Percentiles rank a stretch among this genome's conserved stretches.
Conservation (phyloP, 148 eudicot species). For the Nepenthes mirabilis region DNA sequence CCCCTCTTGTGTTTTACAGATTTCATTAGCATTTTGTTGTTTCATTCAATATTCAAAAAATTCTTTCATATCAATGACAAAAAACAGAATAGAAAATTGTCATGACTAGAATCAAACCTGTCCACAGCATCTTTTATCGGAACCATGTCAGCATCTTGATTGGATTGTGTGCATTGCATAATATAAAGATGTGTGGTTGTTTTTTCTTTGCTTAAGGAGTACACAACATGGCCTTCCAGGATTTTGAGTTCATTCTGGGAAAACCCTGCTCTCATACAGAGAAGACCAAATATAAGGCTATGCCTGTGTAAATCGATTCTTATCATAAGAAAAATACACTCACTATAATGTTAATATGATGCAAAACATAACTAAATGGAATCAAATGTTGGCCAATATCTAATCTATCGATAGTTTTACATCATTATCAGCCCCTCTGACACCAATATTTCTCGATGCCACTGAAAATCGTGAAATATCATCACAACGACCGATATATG, state of each 20-base stretch:
- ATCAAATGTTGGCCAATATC: too few relatives aligned
- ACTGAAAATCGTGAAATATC: too few relatives aligned
- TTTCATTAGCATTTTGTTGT: too few relatives aligned
- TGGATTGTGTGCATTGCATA: conserved; percentile 34
- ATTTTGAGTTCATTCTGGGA: conserved; percentile 28
- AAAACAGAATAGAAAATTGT: conserved; percentile 1
- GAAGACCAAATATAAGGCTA: background rate
- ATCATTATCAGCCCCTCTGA: too few relatives aligned
- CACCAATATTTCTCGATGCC: too few relatives aligned
- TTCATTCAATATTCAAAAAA: too few relatives aligned
- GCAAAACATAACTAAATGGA: background rate
- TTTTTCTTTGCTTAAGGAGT: conserved; percentile 62
- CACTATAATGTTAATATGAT: background rate
- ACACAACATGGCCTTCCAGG: conserved; percentile 53
- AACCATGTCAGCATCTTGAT: conserved; percentile 21
- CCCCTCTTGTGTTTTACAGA: too few relatives aligned
- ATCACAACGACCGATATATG: too few relatives aligned
- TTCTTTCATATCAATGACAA: too few relatives aligned
- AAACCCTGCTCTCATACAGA: conserved; percentile 36
- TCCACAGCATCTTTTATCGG: conserved; percentile 42
- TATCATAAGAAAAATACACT: background rate
- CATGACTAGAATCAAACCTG: conserved; percentile 27
- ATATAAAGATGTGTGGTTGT: conserved; percentile 56
- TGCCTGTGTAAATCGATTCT: background rate
- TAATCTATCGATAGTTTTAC: too few relatives aligned